Evolutionary conservation across 1,284 basidiomycete species (phyloP), one percentile per base, ranked within the genome.

Genomic region (Volvariella surrecta): DNA sequence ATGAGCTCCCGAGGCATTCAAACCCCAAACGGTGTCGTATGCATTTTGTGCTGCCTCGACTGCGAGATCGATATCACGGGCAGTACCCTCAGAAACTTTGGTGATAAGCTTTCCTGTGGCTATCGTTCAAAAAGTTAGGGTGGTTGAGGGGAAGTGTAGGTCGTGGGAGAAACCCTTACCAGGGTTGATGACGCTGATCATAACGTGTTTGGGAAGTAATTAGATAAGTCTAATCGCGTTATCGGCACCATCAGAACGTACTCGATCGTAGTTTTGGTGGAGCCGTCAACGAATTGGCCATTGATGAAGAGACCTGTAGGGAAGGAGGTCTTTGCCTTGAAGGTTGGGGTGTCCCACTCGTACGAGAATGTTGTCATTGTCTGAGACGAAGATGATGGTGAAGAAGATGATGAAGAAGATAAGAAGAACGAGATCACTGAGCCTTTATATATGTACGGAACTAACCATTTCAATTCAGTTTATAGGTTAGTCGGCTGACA

Each of bases 301-400:
- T 81, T 71, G 67, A 95, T 90, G 72, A 79, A 93, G 50, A 94
- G 63, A 39, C 89, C 89, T 20, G 83, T 82, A 49, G 63, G 70
- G 63, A 89, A 74, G 43, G 72, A 70, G 38, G 79, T 73, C 50
- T 76, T 74, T 46, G 85, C 87, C 66, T 85, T 85, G 79, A 67
- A 89, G 51, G 67, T 56, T 51, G 73, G 69, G 17, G 71, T 77
- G 53, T 85, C 61, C 62, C 87, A 87, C 39, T 79, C 63, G 71
- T 88, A 62, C 19, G 63, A 62, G 61, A 77, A 77, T 13, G 59
- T 58, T 10, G 56, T n/a, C n/a, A n/a, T n/a, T n/a, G n/a, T n/a
- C n/a, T n/a, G n/a, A n/a, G n/a, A n/a, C n/a, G n/a, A n/a, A n/a
- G n/a, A n/a, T n/a, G n/a, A n/a, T n/a, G n/a, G n/a, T n/a, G n/a